Conservation (phyloP, 257 asterid genomes). For the Nicotiana tomentosiformis region DNA sequence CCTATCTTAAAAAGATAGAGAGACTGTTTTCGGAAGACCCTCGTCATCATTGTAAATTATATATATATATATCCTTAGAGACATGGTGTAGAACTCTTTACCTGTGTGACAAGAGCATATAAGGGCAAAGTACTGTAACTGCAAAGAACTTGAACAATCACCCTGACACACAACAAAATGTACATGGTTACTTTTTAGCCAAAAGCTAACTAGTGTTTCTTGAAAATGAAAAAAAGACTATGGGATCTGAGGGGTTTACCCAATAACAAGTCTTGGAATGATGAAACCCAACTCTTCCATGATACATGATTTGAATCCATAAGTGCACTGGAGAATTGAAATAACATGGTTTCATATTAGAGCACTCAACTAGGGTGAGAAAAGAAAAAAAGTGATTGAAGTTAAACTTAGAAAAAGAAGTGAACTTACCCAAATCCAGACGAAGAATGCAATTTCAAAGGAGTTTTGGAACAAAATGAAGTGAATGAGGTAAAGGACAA, state of each 20-base stretch:
- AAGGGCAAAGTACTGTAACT: constrained; percentile 57
- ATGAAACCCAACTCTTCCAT: constrained; percentile 64
- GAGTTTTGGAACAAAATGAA: constrained; percentile 91
- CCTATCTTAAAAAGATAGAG: too few relatives aligned
- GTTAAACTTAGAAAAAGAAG: not conserved
- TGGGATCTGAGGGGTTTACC: constrained; percentile 35
- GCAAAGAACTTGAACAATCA: constrained; percentile 49
- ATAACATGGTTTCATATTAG: not conserved
- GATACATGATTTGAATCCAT: constrained; percentile 80
- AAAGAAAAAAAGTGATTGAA: not conserved
- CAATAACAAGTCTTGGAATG: constrained; percentile 61
- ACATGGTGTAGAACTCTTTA: constrained; percentile 1
- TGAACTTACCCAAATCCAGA: constrained; percentile 74
- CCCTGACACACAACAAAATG: constrained; percentile 22
- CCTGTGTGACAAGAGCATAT: constrained; percentile 60
- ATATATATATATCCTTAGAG: not conserved
- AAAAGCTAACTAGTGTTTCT: not conserved
- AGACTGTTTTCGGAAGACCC: too few relatives aligned
- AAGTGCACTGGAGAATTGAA: constrained; percentile 44
- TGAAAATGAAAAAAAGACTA: not conserved
- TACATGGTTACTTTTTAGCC: not conserved
- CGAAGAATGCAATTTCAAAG: constrained; percentile 81
- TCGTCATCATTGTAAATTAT: not conserved
- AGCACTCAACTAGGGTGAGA: not conserved
- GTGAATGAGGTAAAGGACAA: constrained; percentile 78